phyloP scores from a whole-genome alignment of 306 rosid species.

The Prunus padus region DNA sequence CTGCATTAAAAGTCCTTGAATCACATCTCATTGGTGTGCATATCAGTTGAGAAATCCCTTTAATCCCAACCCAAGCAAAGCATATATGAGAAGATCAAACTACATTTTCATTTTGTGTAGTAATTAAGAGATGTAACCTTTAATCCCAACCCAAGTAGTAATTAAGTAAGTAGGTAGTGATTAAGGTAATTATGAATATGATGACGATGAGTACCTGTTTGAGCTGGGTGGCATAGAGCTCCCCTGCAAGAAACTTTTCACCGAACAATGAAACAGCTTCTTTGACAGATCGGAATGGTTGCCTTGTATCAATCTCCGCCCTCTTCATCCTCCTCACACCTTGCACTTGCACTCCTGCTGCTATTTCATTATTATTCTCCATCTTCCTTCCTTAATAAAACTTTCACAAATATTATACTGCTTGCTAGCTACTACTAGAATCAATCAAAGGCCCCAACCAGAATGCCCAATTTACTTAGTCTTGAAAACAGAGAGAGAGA shows the following conservation, averaged over 20 bases:
- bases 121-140: too few species aligned
- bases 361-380: constrained; percentile 41
- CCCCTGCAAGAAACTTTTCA: constrained; percentile 69
- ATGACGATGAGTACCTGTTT: constrained; percentile 49
- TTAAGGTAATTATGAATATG: too few species aligned
- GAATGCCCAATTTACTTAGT: not conserved
- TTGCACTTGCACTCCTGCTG: constrained; percentile 7
- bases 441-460: not conserved
- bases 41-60: too few species aligned
- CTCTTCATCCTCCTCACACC: constrained; percentile 37
- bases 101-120: too few species aligned
- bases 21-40: too few species aligned
- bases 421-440: not conserved
- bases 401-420: not conserved
- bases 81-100: not conserved
- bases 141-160: too few species aligned
- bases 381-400: constrained; percentile 1
- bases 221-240: constrained; percentile 60
- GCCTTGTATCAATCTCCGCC: constrained; percentile 78
- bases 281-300: constrained; percentile 77
- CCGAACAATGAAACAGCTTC: constrained; percentile 90
- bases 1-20: too few species aligned
- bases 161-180: too few species aligned
- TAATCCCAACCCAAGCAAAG: too few species aligned
- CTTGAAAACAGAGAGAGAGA: not conserved